Base-by-base conservation (phyloP, 257 asterid species). In the Ilex aquifolium region DNA sequence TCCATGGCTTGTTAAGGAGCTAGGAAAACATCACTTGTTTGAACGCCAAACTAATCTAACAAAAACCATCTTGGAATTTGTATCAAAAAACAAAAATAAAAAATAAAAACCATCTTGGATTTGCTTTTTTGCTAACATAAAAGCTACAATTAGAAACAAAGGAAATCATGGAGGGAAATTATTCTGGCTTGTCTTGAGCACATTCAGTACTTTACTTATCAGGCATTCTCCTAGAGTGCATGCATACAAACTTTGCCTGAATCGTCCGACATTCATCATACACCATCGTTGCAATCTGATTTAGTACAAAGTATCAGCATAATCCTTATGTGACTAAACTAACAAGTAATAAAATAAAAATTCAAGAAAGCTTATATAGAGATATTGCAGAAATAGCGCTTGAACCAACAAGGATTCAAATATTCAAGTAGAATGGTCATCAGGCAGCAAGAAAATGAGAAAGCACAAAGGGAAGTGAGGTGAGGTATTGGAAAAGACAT, bases 241-340 rank as follows among this genome's bases (percentile, higher is more conserved):
- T 52, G 76, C 53, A 69, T 63, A 72, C 46, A 76, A 65, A 73
- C 84, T 78, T 63, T 66, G 57, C 78, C 48, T 39, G 79, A 72
- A 77, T 66, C 85, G 74, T 76, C 92, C 78, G 72, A 76, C 76
- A 76, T 74, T 79, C 83, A 81, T 88, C 91, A 85, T 80, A 79
- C 88, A 77, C 80, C 91, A 69, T 83, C 85, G 65, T 69, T 77
- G 91, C 88, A 77, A 82, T 79, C 91, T 84, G 95, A 74, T 66
- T 61, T 77, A 84, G 84, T 72, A 84, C 70, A 74, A 79, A 52
- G 59, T 60, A 81, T 85, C 72, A 81, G 91, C 71, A 76, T 49
- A 72, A 70, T 59, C 69, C 66, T 56, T 58, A 60, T 29, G 65
- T 54, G 30, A 65, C 73, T 72, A 74, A 64, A 61, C 27, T 17